Percentiles rank a stretch among this genome's conserved stretches.
phyloP scores from a whole-genome alignment of 2,329 filamentous ascomycete genomes.

The Aureobasidium mangrovei region DNA sequence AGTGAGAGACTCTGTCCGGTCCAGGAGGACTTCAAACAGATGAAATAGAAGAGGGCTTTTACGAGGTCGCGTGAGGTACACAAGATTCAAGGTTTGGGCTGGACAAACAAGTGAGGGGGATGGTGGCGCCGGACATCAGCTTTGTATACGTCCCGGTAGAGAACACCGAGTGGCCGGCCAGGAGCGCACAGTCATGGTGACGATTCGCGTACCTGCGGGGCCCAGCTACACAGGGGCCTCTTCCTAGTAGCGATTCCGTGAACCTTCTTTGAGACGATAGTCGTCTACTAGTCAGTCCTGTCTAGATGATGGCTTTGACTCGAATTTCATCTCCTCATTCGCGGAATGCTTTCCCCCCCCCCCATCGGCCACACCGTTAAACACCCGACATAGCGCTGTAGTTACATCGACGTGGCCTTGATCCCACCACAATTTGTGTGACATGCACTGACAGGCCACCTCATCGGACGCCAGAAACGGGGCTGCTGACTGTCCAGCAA shows the following conservation, averaged over 20 bases:
- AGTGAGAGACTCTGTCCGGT: not conserved
- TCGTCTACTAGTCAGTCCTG: constrained; percentile 7
- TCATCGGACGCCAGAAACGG: not conserved
- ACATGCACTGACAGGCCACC: constrained; percentile 11
- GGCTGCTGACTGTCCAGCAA: not conserved
- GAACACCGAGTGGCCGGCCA: constrained; percentile 2
- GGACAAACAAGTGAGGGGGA: constrained; percentile 3
- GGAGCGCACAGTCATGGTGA: constrained; percentile 10
- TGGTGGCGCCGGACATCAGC: constrained; percentile 9
- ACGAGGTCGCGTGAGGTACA: constrained; percentile 6
- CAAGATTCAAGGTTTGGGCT: constrained; percentile 7
- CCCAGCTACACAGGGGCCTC: constrained; percentile 1
- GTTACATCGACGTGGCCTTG: not conserved
- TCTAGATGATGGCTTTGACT: not conserved
- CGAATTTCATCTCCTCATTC: not conserved
- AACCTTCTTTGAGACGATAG: constrained; percentile 3
- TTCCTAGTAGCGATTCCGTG: not conserved
- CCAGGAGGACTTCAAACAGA: not conserved
- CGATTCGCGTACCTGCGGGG: constrained; percentile 10
- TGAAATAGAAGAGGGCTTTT: not conserved
- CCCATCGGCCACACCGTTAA: constrained; percentile 7
- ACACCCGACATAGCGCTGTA: not conserved
- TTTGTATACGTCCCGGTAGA: constrained; percentile 7
- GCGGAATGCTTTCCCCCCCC: not conserved
- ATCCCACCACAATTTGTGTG: constrained; percentile 1